Evolutionary conservation across 2,329 filamentous ascomycete genomes (phyloP).

Genomic region (Botrytis cinerea): DNA sequence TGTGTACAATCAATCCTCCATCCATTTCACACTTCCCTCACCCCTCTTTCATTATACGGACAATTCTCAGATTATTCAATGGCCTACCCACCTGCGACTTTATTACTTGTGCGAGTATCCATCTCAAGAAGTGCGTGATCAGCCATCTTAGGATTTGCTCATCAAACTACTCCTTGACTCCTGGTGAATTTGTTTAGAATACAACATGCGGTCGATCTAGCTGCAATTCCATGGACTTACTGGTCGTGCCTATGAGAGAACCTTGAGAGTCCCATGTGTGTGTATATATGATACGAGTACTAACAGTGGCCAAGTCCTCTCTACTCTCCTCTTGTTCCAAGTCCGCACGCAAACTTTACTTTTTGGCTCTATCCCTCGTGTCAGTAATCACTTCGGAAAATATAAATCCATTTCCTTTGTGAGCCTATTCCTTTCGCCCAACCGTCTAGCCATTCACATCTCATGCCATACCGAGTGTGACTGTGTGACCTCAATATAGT

Average conservation of each 20-base stretch:
- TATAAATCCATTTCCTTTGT: neutral
- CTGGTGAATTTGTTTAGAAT: neutral
- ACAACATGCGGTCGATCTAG: neutral
- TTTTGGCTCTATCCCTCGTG: neutral
- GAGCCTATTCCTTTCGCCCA: neutral
- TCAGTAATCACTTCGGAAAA: neutral
- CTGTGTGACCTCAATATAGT: constrained; percentile 1
- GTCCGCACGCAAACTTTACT: neutral
- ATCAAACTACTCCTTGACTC: neutral
- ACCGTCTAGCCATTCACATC: constrained; percentile 10
- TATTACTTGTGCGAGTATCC: neutral
- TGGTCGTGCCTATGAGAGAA: neutral
- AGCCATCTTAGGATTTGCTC: neutral
- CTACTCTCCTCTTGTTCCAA: neutral
- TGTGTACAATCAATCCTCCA: neutral
- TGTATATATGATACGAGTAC: neutral
- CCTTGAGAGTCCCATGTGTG: neutral
- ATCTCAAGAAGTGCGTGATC: too few species aligned
- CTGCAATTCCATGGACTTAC: neutral
- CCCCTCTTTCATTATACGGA: neutral
- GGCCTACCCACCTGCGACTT: neutral
- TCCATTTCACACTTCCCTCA: neutral
- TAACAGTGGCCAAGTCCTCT: neutral
- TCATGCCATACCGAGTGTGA: neutral
- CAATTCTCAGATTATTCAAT: neutral